Base-by-base conservation (phyloP, 345 rosid species). In the Bretschneidera sinensis region DNA sequence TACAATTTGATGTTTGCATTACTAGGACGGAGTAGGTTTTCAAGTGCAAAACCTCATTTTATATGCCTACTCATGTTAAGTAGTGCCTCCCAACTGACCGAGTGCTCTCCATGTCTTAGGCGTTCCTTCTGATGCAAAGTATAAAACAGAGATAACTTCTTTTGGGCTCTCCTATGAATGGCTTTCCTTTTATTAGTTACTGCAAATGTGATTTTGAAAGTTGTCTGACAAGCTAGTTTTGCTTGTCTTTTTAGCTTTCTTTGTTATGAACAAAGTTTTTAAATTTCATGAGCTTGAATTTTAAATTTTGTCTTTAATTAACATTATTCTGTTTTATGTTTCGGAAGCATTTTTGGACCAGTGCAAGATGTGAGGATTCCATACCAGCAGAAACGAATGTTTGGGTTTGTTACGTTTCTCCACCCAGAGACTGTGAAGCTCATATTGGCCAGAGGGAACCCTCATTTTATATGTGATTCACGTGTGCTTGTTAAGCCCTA, bases 321-420 rank as follows among this genome's bases (percentile, higher is more conserved):
- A 45, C 2, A n/a, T 17, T 17, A 24, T 17, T 9, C 17, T 51
- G 56, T 60, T 43, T 68, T 19, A 28, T 56, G 17, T 53, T 57
- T 72, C 39, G 62, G 68, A 71, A 94, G 99, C 79, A 74, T 63
- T 55, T 94, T 83, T 66, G 99, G 99, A 72, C 85, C 77, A 4
- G 99, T 94, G 68, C 95, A 88, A 73, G 99, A 94, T 79, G 99
- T 94, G 62, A 86, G 99, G 84, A 94, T 94, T 69, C 99, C 97
- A 1, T 88, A 86, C 70, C 99, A 94, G 84, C 89, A 85, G 77
- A 94, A 91, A 79, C 83, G 99, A 59, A 91, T 94, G 99, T 94
- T 88, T 81, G 99, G 97, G 33, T 94, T 94, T 72, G 97, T 95
- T 51, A 88, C 97, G 14, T 95, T 95, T 62, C 77, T 85, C 64